A percentile compares a stretch with the other conserved stretches of the same genome.
Conservation (phyloP, 345 rosid species). For the Boechera stricta region DNA sequence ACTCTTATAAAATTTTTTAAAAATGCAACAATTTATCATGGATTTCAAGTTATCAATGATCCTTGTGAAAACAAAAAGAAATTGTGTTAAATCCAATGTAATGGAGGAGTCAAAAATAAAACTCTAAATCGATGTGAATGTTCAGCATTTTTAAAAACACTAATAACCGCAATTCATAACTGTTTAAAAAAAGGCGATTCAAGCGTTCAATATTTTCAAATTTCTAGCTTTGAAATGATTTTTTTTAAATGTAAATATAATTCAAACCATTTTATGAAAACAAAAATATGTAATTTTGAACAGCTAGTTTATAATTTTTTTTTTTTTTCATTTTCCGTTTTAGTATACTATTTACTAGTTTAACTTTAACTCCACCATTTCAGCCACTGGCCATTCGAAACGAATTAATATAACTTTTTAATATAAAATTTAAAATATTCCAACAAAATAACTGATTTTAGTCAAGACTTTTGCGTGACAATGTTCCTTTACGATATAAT, state of each 20-base stretch:
- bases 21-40: not conserved
- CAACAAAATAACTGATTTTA: not conserved
- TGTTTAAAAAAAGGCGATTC: not conserved
- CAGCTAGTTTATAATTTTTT: not conserved
- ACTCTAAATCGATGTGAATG: not conserved
- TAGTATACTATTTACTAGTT: not conserved
- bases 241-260: not conserved
- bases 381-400: not conserved
- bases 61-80: not conserved
- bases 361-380: not conserved
- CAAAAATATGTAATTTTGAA: not conserved
- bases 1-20: not conserved
- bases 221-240: not conserved
- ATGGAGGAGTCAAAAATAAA: not conserved
- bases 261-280: not conserved
- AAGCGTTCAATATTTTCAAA: not conserved
- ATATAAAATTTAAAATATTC: not conserved
- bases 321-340: not conserved
- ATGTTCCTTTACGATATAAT: not conserved
- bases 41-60: not conserved
- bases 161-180: not conserved
- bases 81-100: not conserved
- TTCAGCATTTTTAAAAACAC: not conserved
- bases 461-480: slow-evolving; percentile 11
- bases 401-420: not conserved